phyloP scores from a whole-genome alignment of 2,329 filamentous ascomycete species.

The Claviceps monticola region DNA sequence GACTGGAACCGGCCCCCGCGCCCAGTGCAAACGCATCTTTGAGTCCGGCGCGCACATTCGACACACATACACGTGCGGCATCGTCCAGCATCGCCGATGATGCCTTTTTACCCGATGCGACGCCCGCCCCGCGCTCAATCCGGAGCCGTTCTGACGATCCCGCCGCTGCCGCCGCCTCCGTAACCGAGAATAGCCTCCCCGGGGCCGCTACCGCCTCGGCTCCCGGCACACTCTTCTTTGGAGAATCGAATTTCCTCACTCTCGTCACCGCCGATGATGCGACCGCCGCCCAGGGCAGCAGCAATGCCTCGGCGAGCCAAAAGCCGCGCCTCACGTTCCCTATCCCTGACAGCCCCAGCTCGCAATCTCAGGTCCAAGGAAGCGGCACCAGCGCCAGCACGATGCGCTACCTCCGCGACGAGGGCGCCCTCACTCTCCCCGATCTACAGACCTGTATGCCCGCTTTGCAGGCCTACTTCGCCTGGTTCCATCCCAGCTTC shows the following conservation, averaged over 20 bases:
- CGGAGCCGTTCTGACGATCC: background rate
- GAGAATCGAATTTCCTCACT: slow-evolving; percentile 26
- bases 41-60: background rate
- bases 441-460: slow-evolving; percentile 25
- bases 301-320: slow-evolving; percentile 4
- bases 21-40: slow-evolving; percentile 1
- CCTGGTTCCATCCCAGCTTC: slow-evolving; percentile 43
- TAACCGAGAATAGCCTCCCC: background rate
- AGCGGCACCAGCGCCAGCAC: slow-evolving; percentile 31
- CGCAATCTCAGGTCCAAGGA: slow-evolving; percentile 8
- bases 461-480: slow-evolving; percentile 37
- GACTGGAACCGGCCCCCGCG: slow-evolving; percentile 6
- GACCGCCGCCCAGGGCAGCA: background rate
- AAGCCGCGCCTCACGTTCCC: slow-evolving; percentile 18
- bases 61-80: background rate
- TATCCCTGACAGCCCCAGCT: slow-evolving; percentile 15
- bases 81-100: slow-evolving; percentile 4
- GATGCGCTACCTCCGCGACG: slow-evolving; percentile 33
- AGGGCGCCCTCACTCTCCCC: slow-evolving; percentile 31
- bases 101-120: background rate
- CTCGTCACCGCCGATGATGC: slow-evolving; percentile 16
- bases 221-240: slow-evolving; percentile 20
- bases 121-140: background rate
- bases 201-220: slow-evolving; percentile 9
- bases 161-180: slow-evolving; percentile 8